Conservation (phyloP, 1,139 yeast genomes). For the Meyerozyma athensensis region DNA sequence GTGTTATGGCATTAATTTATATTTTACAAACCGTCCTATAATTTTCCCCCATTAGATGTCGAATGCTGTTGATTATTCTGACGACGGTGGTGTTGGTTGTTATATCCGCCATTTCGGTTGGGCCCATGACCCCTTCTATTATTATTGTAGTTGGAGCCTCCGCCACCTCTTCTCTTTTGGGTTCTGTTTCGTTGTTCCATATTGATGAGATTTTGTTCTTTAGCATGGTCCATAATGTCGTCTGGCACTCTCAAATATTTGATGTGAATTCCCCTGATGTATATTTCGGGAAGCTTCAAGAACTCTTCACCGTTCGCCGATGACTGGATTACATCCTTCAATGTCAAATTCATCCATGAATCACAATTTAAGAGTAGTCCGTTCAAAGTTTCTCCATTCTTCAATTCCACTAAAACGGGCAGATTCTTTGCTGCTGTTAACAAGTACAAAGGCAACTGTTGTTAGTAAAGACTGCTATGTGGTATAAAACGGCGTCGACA, state of each 20-base stretch:
- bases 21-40: slow-evolving; percentile 1
- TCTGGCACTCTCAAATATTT: slow-evolving; percentile 46
- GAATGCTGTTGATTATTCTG: slow-evolving; percentile 8
- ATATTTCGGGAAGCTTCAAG: slow-evolving; percentile 68
- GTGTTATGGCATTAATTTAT: neutral
- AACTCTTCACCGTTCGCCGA: slow-evolving; percentile 66
- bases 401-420: slow-evolving; percentile 83
- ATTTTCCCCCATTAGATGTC: slow-evolving; percentile 1
- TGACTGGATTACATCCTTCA: slow-evolving; percentile 72
- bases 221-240: slow-evolving; percentile 70
- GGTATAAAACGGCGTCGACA: neutral
- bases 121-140: slow-evolving; percentile 10
- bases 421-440: slow-evolving; percentile 90
- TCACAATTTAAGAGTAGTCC: slow-evolving; percentile 87
- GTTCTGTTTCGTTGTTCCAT: slow-evolving; percentile 50
- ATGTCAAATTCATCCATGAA: slow-evolving; percentile 92
- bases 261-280: slow-evolving; percentile 77
- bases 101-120: slow-evolving; percentile 11
- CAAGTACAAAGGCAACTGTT: slow-evolving; percentile 79
- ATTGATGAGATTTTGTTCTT: slow-evolving; percentile 55
- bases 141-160: slow-evolving; percentile 14
- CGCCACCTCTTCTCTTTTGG: slow-evolving; percentile 38
- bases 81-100: slow-evolving; percentile 12
- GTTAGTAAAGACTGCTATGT: neutral
- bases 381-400: slow-evolving; percentile 84